Percentiles rank a stretch among this genome's conserved stretches.
Conservation (phyloP, 177 flowering plant genomes). For the Vitis hybrid region DNA sequence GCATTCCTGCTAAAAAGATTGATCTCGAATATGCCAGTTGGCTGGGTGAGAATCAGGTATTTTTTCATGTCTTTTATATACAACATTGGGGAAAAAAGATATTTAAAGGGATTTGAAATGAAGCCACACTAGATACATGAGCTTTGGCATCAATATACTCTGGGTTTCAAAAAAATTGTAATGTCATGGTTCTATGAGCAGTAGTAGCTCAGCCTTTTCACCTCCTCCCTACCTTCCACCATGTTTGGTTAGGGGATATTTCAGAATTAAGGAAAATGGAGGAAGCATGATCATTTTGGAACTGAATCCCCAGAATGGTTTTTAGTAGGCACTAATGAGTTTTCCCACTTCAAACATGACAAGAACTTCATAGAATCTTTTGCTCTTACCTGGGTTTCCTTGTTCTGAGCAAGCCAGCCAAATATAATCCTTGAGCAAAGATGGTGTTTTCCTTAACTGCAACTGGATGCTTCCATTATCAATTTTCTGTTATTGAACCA, state of each 20-base stretch:
- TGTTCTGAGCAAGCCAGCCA: neutral
- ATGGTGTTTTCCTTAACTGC: neutral
- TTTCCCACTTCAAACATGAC: neutral
- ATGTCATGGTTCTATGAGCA: neutral
- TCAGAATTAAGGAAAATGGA: no score
- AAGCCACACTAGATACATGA: no score
- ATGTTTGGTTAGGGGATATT: no score
- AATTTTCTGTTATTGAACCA: no score
- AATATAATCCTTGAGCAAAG: no score
- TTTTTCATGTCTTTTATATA: neutral
- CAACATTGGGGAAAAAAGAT: neutral
- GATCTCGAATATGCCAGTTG: constrained; percentile 98
- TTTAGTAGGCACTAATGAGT: neutral
- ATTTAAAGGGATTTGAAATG: no score
- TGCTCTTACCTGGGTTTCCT: neutral
- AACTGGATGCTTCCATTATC: neutral
- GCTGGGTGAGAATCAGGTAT: constrained; percentile 91
- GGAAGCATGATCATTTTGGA: neutral
- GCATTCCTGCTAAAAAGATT: constrained; percentile 83
- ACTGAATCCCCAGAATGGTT: neutral
- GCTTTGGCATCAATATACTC: no score
- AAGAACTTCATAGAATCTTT: neutral
- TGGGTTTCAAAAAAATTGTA: neutral
- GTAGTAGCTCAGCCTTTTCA: neutral
- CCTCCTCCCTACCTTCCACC: neutral